These are phyloP conservation scores for Fusarium chlamydosporum DNA, from an alignment of 2,329 filamentous ascomycete genomes.

Conservation along the genomic window DNA sequence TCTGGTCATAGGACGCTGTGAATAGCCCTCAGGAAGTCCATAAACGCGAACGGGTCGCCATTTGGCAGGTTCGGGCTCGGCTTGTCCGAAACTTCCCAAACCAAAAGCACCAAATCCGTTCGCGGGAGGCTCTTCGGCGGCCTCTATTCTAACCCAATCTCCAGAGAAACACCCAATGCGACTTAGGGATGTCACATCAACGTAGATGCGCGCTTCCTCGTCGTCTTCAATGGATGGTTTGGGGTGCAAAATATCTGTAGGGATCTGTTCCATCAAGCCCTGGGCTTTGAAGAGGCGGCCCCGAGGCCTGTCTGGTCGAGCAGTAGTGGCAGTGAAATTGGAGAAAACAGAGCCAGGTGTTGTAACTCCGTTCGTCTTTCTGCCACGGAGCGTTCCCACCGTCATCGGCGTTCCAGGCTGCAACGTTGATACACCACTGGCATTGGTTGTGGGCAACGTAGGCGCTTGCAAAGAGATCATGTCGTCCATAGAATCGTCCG, in stretches of 20 bases:
- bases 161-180: conserved; percentile 97
- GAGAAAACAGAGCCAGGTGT: conserved; percentile 93
- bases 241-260: conserved; percentile 85
- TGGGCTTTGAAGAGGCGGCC: conserved; percentile 89
- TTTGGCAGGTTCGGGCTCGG: conserved; percentile 70
- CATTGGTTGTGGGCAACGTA: conserved; percentile 80
- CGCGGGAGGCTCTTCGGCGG: conserved; percentile 78
- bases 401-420: conserved; percentile 86
- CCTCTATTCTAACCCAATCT: conserved; percentile 92
- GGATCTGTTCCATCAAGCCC: conserved; percentile 78
- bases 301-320: conserved; percentile 77
- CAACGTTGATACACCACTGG: conserved; percentile 83
- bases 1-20: conserved; percentile 71
- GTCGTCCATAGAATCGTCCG: conserved; percentile 92
- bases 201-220: conserved; percentile 89
- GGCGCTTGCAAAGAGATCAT: conserved; percentile 92
- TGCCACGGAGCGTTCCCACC: conserved; percentile 69
- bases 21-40: conserved; percentile 84
- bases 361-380: conserved; percentile 77
- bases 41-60: conserved; percentile 93
- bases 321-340: conserved; percentile 86
- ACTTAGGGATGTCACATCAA: conserved; percentile 86
- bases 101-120: conserved; percentile 77
- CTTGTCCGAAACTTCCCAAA: conserved; percentile 70
- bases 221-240: conserved; percentile 84